These are phyloP conservation scores for Herpotrichia juniperi DNA, from an alignment of 2,329 filamentous ascomycete genomes.

Conservation along the genomic window DNA sequence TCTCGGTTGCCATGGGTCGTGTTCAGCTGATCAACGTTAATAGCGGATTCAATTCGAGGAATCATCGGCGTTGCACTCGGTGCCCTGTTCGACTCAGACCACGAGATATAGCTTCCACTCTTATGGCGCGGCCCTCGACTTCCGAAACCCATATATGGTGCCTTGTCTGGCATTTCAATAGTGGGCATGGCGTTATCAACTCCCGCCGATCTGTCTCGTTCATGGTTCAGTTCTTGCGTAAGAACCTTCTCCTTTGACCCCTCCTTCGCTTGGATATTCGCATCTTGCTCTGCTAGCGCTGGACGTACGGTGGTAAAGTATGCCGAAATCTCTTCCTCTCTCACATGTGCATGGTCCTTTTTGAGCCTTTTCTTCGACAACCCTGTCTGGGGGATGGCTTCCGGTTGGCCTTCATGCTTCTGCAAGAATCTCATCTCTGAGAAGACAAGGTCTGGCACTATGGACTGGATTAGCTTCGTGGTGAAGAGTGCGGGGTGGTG, in stretches of 20 bases:
- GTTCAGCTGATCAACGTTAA: constrained; percentile 17
- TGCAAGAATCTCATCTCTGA: constrained; percentile 58
- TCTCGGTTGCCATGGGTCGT: background rate
- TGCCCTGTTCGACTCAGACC: constrained; percentile 48
- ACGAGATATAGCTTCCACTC: constrained; percentile 47
- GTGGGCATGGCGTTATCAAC: constrained; percentile 28
- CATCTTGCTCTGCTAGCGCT: constrained; percentile 28
- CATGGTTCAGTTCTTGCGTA: constrained; percentile 9
- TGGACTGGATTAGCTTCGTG: constrained; percentile 24
- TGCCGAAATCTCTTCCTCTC: constrained; percentile 51
- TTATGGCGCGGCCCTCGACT: constrained; percentile 37
- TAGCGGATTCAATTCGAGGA: constrained; percentile 9
- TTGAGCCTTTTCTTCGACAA: constrained; percentile 35
- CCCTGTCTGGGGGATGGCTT: constrained; percentile 29
- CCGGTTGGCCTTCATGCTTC: constrained; percentile 35
- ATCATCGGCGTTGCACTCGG: constrained; percentile 20
- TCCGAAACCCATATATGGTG: constrained; percentile 45
- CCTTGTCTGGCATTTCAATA: constrained; percentile 41
- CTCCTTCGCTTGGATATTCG: constrained; percentile 23
- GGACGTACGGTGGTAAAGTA: constrained; percentile 49
- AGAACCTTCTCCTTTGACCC: constrained; percentile 2
- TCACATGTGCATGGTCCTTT: constrained; percentile 36
- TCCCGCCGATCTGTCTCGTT: constrained; percentile 15
- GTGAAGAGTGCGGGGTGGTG: constrained; percentile 13
- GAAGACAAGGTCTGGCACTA: constrained; percentile 60